Evolutionary conservation across 768 basidiomycete genomes (phyloP).

Genomic region (Mycena crocata): DNA sequence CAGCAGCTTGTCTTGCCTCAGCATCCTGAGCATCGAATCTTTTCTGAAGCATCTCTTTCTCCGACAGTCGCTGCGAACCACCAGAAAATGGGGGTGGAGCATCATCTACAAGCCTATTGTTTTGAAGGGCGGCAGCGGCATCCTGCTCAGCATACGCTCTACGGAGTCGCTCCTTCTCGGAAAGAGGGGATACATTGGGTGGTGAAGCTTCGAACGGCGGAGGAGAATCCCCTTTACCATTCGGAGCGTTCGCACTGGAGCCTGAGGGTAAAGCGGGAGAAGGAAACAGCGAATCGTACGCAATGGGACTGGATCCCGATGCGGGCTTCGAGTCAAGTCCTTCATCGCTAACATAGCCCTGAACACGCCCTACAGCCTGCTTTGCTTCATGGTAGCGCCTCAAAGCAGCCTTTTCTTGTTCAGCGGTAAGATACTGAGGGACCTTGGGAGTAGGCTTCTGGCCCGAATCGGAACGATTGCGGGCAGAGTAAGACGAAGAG

Average conservation of each 20-base stretch:
- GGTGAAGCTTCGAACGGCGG: constrained; percentile 64
- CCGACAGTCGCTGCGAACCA: constrained; percentile 48
- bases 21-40: constrained; percentile 69
- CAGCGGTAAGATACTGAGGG: constrained; percentile 70
- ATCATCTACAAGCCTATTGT: constrained; percentile 35
- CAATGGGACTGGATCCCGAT: constrained; percentile 55
- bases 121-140: constrained; percentile 54
- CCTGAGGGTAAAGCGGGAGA: constrained; percentile 45
- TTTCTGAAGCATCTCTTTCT: constrained; percentile 70
- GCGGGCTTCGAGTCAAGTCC: constrained; percentile 37
- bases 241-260: constrained; percentile 43
- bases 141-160: constrained; percentile 76
- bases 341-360: constrained; percentile 47
- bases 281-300: constrained; percentile 74
- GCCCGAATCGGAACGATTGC: constrained; percentile 7
- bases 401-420: constrained; percentile 81
- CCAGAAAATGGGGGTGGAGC: constrained; percentile 40
- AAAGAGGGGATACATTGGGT: constrained; percentile 51
- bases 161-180: constrained; percentile 80
- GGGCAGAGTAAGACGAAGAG: constrained; percentile 10
- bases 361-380: constrained; percentile 73
- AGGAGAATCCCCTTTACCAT: constrained; percentile 52
- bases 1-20: constrained; percentile 43
- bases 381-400: constrained; percentile 78
- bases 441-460: constrained; percentile 39